Base-by-base conservation (phyloP, 306 rosid genomes). In the Biancaea sappan region DNA sequence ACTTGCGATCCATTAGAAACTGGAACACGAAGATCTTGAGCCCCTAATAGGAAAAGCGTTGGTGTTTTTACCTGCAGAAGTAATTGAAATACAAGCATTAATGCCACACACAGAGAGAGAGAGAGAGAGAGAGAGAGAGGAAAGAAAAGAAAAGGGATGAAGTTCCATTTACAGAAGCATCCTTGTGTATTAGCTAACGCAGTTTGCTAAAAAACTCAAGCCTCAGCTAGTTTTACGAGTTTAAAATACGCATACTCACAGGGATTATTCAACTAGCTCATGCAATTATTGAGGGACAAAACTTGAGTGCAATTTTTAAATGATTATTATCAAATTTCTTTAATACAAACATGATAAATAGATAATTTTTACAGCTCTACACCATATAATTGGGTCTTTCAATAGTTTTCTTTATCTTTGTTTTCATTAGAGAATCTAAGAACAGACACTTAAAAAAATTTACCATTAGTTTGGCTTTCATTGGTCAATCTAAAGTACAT, bases 1-100 rank as follows among this genome's bases (percentile, higher is more conserved):
- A 85, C 88, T 54, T 85, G 88, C 12, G 81, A 57, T 78, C 88
- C 88, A 60, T 77, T 78, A 0, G 82, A 75, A 75, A 81, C 75
- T 38, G 91, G 90, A 79, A 94, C 95, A 3, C 97, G 97, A 54
- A 90, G 92, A 87, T 94, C 98, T 83, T 91, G 77, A 12, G 98
- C 97, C 44, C 97, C 98, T 73, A 94, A 71, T 34, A 94, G 93
- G 72, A 94, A 88, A 75, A 94, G 52, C 13, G 88, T 94, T 66
- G 98, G 97, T 13, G 98, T 82, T 85, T 90, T 94, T 51, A 87
- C 98, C 97, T 94, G 89, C 80, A 77, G 52, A 71, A 51, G 72
- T 71, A 58, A 84, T 62, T 29, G 60, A 54, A 75, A 70, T 56
- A 51, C 41, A 69, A 71, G 40, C 28, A 25, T 53, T 21, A 57